Evolutionary conservation across 768 basidiomycete genomes (phyloP), one percentile per base, ranked within the genome.

Genomic region (Lactarius vividus): DNA sequence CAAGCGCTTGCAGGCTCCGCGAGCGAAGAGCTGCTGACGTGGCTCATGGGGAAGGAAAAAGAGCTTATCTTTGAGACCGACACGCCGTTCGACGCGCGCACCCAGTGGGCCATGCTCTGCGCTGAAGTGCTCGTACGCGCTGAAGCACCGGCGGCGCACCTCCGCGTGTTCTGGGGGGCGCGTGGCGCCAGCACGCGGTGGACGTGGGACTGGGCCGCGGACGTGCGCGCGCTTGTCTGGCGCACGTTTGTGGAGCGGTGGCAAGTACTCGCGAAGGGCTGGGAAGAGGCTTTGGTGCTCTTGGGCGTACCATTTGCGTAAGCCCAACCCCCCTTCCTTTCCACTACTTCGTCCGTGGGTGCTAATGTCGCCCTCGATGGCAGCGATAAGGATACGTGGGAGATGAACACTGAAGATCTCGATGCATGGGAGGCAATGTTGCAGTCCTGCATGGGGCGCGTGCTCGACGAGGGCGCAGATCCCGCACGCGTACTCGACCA

Each of bases 231-330:
- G 29, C 63, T 75, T 0, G 80, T 88, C 8, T 93, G 91, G 91
- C 75, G 77, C 33, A 75, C 75, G 28, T 86, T 86, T 69, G 77
- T 81, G 26, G 79, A 84, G 62, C 78, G 78, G 23, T 92, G 91
- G 89, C 77, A 73, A 60, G 76, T 77, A 16, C 78, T 80, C 57
- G 59, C 61, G 26, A 70, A 69, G 3, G 75, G 73, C 23, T 90
- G 85, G 85, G 84, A 87, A 65, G 80, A 82, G 16, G 81, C 81
- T 23, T 74, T 82, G 18, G 72, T 82, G 26, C 73, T 91, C 28
- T 78, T 88, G 31, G 80, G 80, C 33, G 78, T 85, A 59, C 91
- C 90, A 7, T 92, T 91, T 70, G 76, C 78, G 86, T 86, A 72
- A 74, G 83, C 81, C 26, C 61, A 31, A 33, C 31, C 31, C 26